These are phyloP conservation scores for Gossypium mustelinum DNA, from an alignment of 345 rosid species.

Conservation along the genomic window DNA sequence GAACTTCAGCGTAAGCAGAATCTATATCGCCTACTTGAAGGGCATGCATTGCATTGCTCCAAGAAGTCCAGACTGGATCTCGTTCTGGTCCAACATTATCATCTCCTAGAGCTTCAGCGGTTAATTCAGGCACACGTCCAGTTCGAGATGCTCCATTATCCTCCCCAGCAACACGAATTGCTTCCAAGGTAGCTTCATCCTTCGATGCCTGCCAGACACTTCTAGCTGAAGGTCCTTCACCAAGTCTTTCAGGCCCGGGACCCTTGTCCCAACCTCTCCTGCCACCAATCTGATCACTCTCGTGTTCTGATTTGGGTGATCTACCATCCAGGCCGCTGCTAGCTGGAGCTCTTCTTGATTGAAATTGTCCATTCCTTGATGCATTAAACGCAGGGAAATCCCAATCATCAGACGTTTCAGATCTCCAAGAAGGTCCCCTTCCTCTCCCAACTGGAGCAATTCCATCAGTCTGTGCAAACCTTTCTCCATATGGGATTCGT, in stretches of 20 bases:
- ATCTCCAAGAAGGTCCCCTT: conserved; percentile 73
- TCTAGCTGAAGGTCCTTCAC: conserved; percentile 99
- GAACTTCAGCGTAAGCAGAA: conserved; percentile 83
- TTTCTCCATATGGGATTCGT: conserved; percentile 65
- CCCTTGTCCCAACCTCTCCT: conserved; percentile 89
- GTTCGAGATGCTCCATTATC: conserved; percentile 60
- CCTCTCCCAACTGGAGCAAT: conserved; percentile 54
- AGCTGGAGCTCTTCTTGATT: conserved; percentile 57
- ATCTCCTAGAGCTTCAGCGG: conserved; percentile 80
- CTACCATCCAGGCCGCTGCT: conserved; percentile 46
- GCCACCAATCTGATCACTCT: conserved; percentile 59
- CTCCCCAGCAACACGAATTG: conserved; percentile 94
- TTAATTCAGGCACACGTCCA: conserved; percentile 67
- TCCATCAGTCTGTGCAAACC: conserved; percentile 71
- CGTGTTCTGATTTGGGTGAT: conserved; percentile 72
- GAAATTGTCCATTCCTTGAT: conserved; percentile 67
- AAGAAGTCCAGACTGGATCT: conserved; percentile 81
- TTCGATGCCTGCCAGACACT: conserved; percentile 99
- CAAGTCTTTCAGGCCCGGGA: conserved; percentile 64
- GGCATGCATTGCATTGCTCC: conserved; percentile 95
- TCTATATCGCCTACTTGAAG: conserved; percentile 82
- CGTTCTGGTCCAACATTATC: conserved; percentile 67
- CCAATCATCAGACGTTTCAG: conserved; percentile 72
- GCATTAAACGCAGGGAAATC: conserved; percentile 57
- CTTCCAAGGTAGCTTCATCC: conserved; percentile 98